Base-by-base conservation (phyloP, 257 asterid genomes). In the Solanum sejunctum region DNA sequence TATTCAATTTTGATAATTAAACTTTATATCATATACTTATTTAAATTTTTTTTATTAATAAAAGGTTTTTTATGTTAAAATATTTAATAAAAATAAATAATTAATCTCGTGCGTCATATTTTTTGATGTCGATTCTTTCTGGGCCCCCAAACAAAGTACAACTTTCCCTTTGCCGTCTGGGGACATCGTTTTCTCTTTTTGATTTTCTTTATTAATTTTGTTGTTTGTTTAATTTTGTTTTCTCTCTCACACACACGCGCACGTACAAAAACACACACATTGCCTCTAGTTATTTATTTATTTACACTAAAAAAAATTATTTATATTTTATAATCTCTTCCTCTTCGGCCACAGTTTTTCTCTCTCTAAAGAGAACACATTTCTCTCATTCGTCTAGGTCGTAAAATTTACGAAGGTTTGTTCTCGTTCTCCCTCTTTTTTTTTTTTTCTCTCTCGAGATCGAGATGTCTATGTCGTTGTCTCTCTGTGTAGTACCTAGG, bases 381-480 rank as follows among this genome's bases (percentile, higher is more conserved):
- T 85, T 82, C 45, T 78, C 77, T 77, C 79, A 39, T 20, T 63
- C 66, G 36, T 79, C 85, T 54, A 78, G 63, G 61, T 85, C 86
- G 77, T 15, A 80, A 83, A 39, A 78, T 73, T 58, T 71, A 75
- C 49, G 72, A 87, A 89, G 90, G 86, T 88, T 54, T n/a, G 82
- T 7, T 72, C 49, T 78, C 47, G n/a, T 52, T 78, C 18, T 52
- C 60, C 23, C 21, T 49, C 41, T 36, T 5, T 36, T 36, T 28
- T 36, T 36, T 28, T 28, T 28, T 2, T 32, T 0, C 36, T 78
- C 28, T 52, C 43, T 49, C 21, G 21, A 23, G 51, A n/a, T 77
- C 39, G 18, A 49, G 49, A 49, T 72, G 57, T 49, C 43, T 13
- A 21, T 49, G 55, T 47, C 10, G 18, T 75, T 43, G 20, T 21